A percentile compares a stretch with the other conserved stretches of the same genome.
Conservation (phyloP, 768 basidiomycete species). For the Dioszegia hungarica region DNA sequence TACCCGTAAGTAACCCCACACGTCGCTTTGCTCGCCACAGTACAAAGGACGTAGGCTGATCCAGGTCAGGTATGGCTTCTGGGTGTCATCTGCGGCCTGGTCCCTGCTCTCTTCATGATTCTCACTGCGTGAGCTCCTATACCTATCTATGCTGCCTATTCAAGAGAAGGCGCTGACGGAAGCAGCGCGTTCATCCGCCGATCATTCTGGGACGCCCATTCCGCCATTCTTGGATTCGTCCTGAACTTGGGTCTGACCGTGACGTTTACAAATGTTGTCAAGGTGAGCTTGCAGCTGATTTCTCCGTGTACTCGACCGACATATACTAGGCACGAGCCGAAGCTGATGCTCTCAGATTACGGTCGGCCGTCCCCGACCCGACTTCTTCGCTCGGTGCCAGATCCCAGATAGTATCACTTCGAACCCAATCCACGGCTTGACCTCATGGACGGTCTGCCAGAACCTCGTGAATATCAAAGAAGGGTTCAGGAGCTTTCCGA, state of each 20-base stretch:
- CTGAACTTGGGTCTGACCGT: constrained; percentile 37
- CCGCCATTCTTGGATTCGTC: constrained; percentile 36
- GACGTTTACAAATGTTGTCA: constrained; percentile 46
- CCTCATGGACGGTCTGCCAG: constrained; percentile 43
- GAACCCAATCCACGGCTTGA: constrained; percentile 41
- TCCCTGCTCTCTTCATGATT: constrained; percentile 40
- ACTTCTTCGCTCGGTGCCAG: constrained; percentile 43
- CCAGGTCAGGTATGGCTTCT: constrained; percentile 31
- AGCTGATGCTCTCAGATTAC: constrained; percentile 29
- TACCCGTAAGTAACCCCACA: constrained; percentile 22
- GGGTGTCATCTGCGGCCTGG: constrained; percentile 38
- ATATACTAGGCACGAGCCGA: neutral
- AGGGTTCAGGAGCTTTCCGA: constrained; percentile 45
- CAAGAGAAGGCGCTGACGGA: constrained; percentile 6
- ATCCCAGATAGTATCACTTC: constrained; percentile 34
- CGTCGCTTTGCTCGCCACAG: too few relatives aligned
- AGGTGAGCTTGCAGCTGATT: too few relatives aligned
- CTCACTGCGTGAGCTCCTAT: constrained; percentile 28
- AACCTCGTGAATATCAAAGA: constrained; percentile 36
- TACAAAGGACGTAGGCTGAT: neutral
- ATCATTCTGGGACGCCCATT: constrained; percentile 43
- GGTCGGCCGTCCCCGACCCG: constrained; percentile 45
- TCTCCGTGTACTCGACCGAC: too few relatives aligned
- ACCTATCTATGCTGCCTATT: too few relatives aligned
- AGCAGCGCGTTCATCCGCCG: constrained; percentile 12